A percentile compares a stretch with the other conserved stretches of the same genome.
Conservation (phyloP, 2,329 filamentous ascomycete species). For the Hymenoscyphus linearis region DNA sequence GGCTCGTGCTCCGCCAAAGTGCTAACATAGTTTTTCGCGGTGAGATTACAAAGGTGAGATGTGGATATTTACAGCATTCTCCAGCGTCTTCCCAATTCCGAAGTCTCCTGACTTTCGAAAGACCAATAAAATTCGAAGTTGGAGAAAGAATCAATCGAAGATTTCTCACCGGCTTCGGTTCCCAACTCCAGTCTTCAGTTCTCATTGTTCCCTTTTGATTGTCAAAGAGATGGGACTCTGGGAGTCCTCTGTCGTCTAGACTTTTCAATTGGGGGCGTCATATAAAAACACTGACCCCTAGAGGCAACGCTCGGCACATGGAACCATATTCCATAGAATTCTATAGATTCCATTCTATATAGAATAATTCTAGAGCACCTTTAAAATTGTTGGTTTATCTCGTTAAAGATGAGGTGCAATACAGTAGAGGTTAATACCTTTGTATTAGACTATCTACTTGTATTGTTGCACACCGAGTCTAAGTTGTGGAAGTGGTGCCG, state of each 20-base stretch:
- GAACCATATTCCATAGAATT: too few species aligned
- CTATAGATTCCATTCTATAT: too few species aligned
- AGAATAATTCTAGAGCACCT: too few species aligned
- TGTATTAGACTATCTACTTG: too few species aligned
- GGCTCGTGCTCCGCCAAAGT: neutral
- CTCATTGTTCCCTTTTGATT: neutral
- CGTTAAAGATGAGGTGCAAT: too few species aligned
- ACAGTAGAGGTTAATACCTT: too few species aligned
- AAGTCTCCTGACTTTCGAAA: neutral
- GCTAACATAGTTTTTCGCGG: neutral
- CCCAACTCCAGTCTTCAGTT: neutral
- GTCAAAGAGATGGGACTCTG: too few species aligned
- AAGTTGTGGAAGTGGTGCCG: too few species aligned
- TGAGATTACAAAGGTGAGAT: neutral
- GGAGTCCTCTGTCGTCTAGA: neutral
- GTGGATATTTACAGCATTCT: neutral
- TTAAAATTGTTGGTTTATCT: too few species aligned
- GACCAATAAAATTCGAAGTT: neutral
- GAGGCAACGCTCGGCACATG: too few species aligned
- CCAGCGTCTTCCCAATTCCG: neutral
- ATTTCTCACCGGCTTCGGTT: neutral
- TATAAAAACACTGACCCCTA: neutral
- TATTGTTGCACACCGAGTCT: too few species aligned
- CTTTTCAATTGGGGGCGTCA: neutral
- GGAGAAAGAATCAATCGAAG: neutral